Conservation (phyloP, 2,329 filamentous ascomycete genomes). For the Ophiobolus disseminans region DNA sequence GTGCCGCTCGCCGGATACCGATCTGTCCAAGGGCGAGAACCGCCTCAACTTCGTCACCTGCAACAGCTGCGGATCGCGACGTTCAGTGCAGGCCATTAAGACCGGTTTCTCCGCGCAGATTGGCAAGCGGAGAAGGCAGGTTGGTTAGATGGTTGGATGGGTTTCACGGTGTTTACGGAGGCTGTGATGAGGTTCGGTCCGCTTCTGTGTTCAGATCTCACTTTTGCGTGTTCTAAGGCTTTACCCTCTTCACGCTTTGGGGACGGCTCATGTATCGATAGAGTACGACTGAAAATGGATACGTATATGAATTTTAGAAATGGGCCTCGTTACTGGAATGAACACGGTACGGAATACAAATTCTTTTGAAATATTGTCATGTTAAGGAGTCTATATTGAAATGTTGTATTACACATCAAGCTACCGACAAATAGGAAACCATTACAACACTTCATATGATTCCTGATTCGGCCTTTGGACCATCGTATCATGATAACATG, state of each 20-base stretch:
- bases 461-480: too few relatives aligned
- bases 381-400: too few relatives aligned
- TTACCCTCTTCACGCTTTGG: too few relatives aligned
- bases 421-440: too few relatives aligned
- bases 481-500: too few relatives aligned
- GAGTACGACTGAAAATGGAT: too few relatives aligned
- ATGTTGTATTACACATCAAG: too few relatives aligned
- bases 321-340: too few relatives aligned
- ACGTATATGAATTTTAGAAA: too few relatives aligned
- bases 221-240: neutral
- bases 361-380: too few relatives aligned
- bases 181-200: slow-evolving; percentile 12
- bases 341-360: too few relatives aligned
- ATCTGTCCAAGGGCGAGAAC: slow-evolving; percentile 98
- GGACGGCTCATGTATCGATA: neutral
- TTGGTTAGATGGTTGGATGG: slow-evolving; percentile 65
- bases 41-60: slow-evolving; percentile 98
- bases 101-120: slow-evolving; percentile 99
- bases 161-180: slow-evolving; percentile 27
- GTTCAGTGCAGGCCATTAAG: slow-evolving; percentile 97
- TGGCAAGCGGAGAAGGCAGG: slow-evolving; percentile 96
- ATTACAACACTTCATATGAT: too few relatives aligned
- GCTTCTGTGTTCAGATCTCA: neutral
- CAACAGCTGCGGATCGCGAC: slow-evolving; percentile 72
- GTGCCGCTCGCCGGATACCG: slow-evolving; percentile 61